Conservation (phyloP, 345 rosid species). For the Rhodamnia argentea region DNA sequence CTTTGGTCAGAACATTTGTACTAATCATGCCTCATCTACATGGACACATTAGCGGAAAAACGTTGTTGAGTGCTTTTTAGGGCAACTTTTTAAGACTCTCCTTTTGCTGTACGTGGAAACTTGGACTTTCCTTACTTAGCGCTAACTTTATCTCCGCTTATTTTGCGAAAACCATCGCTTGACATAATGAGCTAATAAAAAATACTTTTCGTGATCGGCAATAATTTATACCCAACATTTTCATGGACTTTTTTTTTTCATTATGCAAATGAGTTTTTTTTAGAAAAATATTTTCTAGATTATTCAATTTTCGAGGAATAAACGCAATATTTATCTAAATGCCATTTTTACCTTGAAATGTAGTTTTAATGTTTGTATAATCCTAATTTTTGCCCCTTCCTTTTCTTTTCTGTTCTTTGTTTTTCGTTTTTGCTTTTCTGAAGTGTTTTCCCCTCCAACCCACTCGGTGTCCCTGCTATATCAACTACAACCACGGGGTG, state of each 20-base stretch:
- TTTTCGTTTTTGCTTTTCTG: too few species aligned
- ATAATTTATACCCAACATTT: background rate
- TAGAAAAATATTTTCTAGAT: accelerated
- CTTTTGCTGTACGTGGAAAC: background rate
- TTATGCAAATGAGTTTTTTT: background rate
- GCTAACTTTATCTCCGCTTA: background rate
- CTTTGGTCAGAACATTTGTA: background rate
- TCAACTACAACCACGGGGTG: background rate
- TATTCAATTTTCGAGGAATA: background rate
- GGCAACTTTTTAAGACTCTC: background rate
- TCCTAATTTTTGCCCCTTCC: background rate
- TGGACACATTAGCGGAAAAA: background rate
- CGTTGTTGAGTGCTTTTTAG: background rate
- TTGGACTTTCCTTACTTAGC: background rate
- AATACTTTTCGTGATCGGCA: background rate
- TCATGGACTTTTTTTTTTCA: background rate
- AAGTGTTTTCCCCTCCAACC: background rate
- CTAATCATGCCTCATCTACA: background rate
- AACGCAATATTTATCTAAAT: background rate
- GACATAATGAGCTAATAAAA: background rate
- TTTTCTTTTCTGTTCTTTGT: background rate
- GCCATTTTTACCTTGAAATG: background rate
- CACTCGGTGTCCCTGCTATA: background rate
- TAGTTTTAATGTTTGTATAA: background rate
- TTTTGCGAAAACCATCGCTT: background rate